Evolutionary conservation across 176 grass and related monocot species (phyloP), one percentile per base, ranked within the genome.

Genomic region (Zoysia japonica): DNA sequence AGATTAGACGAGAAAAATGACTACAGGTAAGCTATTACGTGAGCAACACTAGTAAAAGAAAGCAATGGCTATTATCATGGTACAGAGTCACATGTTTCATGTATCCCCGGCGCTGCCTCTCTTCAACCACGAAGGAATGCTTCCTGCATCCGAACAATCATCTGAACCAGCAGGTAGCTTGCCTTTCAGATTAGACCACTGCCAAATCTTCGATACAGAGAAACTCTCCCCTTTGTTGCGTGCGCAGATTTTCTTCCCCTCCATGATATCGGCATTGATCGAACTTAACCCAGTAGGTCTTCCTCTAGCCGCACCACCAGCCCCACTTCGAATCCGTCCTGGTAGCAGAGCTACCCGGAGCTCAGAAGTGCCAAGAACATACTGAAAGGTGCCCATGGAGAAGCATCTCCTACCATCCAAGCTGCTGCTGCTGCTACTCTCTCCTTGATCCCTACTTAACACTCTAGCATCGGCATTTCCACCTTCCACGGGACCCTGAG

Each of bases 131-230:
- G 94, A 87, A 40, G 94, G 91, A 65, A 89, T 85, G 76, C 82
- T 89, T 51, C 76, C 84, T 0, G 82, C 75, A 49, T 88, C 76
- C 10, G 85, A 89, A 48, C 84, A 82, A 74, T 88, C 82, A 81
- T 94, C 85, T 0, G 80, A 94, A 75, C 83, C 81, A 20, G 74
- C 65, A 28, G 84, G 85, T 55, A 94, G 77, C 83, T 94, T 86
- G 54, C 85, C 85, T 69, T 86, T 92, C 3, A 94, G 73, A 83
- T 88, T 84, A 82, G 89, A 85, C 94, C 94, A 88, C 68, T 94
- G 85, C 94, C 94, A 97, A 79, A 97, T 94, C 72, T 94, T 97
- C 0, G 91, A 97, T 69, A 94, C 86, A 1, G 94, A 97, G 74
- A 97, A 90, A 76, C 94, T 97, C 65, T 97, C 94, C 43, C 91